These are phyloP conservation scores for Boechera stricta DNA, from an alignment of 345 rosid genomes.

Conservation along the genomic window DNA sequence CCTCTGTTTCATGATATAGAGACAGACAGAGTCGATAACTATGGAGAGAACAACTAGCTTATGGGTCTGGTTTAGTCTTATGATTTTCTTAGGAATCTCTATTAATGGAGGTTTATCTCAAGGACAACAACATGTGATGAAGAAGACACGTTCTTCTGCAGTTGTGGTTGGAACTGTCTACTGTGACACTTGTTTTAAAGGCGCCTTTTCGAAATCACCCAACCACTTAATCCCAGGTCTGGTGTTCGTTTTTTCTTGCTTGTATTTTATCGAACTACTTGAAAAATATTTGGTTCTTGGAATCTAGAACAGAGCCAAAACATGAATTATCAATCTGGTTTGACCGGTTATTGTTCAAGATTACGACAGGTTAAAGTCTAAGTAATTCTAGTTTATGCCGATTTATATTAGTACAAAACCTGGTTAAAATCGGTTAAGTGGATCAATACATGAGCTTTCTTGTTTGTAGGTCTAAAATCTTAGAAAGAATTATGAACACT, in stretches of 20 bases:
- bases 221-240: constrained; percentile 85
- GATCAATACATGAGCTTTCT: background rate
- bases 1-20: background rate
- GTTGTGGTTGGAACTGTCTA: constrained; percentile 83
- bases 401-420: background rate
- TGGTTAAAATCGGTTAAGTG: background rate
- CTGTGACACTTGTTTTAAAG: constrained; percentile 85
- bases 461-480: constrained; percentile 7
- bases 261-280: background rate
- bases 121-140: constrained; percentile 36
- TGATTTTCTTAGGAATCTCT: constrained; percentile 31
- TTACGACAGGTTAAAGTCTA: background rate
- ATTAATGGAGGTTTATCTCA: constrained; percentile 17
- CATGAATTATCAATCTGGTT: background rate
- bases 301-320: constrained; percentile 4
- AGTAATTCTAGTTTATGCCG: background rate
- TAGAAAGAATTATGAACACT: background rate
- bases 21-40: constrained; percentile 24
- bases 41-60: constrained; percentile 35
- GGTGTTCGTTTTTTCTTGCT: background rate
- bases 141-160: constrained; percentile 59
- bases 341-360: background rate
- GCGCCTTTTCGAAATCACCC: constrained; percentile 52
- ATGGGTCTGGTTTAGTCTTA: constrained; percentile 31
- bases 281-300: background rate